Evolutionary conservation across 176 grass and related monocot genomes (phyloP).

Genomic region (Miscanthus lutarioriparius): DNA sequence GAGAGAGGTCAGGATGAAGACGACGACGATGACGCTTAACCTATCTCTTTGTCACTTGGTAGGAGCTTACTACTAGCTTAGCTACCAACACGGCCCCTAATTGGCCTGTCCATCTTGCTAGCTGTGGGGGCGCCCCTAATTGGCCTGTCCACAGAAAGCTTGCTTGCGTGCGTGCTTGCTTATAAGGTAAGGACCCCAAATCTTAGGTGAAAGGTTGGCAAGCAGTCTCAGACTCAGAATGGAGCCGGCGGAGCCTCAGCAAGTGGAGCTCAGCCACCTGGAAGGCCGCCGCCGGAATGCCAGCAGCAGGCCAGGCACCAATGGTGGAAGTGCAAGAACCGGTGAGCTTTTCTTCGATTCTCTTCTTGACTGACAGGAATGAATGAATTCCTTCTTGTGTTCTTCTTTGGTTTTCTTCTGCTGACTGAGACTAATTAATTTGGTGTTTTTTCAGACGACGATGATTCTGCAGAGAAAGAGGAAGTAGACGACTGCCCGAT

Average conservation of each 20-base stretch:
- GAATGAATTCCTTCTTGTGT: not conserved
- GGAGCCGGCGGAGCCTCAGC: conserved; percentile 16
- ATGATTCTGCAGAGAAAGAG: conserved; percentile 8
- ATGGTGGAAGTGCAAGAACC: not conserved
- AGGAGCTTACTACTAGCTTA: conserved; percentile 16
- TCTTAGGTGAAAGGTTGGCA: conserved; percentile 45
- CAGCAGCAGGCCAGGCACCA: not conserved
- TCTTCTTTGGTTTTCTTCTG: not conserved
- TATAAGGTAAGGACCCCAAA: conserved; percentile 19
- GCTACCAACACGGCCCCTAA: conserved; percentile 35
- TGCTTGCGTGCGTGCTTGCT: not conserved
- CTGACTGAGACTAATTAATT: not conserved
- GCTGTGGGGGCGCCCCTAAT: not conserved
- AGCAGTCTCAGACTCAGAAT: conserved; percentile 20
- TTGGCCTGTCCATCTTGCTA: not conserved
- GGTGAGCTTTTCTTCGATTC: not conserved
- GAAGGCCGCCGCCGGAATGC: not conserved
- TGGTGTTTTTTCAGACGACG: not conserved
- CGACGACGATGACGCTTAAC: conserved; percentile 5
- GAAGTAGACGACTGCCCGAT: conserved; percentile 65
- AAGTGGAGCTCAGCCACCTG: conserved; percentile 37
- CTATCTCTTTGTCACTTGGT: conserved; percentile 14
- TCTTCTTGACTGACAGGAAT: not conserved
- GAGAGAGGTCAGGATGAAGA: not conserved
- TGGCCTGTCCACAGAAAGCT: not conserved